Base-by-base conservation (phyloP, 1,284 basidiomycete genomes). In the Takashimella tepidaria region DNA sequence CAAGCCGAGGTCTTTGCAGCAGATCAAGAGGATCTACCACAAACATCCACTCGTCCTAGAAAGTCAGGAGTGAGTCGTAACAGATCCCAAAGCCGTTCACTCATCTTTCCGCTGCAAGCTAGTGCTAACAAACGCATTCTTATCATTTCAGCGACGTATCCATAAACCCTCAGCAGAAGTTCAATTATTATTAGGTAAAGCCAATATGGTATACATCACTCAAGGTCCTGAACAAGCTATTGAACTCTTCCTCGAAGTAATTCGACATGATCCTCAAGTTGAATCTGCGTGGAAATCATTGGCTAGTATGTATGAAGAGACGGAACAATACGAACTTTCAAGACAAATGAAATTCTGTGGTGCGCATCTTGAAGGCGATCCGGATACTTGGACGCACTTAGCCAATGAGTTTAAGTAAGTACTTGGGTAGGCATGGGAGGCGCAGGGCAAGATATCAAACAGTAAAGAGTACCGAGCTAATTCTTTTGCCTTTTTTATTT, bases 181-280 rank as follows among this genome's bases (percentile, higher is more conserved):
- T 16, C 82, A 84, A 53, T 79, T 82, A 1, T 76, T 93, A 4
- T 82, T 98, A 43, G 89, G 90, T 16, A 83, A 88, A 55, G 95
- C 89, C 23, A 96, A 95, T 70, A 83, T 89, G 64, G 87, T 87
- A 1, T 97, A 89, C 71, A 83, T 92, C 48, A 60, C 63, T 21
- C 84, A 87, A 62, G 77, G 89, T 56, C 77, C 85, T 19, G 76
- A 80, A 1, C 81, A 85, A 60, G 87, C 91, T 1, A 85, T 91
- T 31, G 81, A 83, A 21, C 82, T 86, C 44, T 89, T 93, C 81
- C 84, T 88, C 68, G 90, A 98, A 68, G 89, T 97, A 59, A 92
- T 98, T 54, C 83, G 90, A 8, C 91, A 93, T 53, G 93, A 98
- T 71, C 91, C 92, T 2, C 84, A 87, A 27, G 88, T 91, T 8